Percentiles rank a stretch among this genome's conserved stretches.
Conservation (phyloP, 208 protist genomes). For the Vickermania ingenoplastis region DNA sequence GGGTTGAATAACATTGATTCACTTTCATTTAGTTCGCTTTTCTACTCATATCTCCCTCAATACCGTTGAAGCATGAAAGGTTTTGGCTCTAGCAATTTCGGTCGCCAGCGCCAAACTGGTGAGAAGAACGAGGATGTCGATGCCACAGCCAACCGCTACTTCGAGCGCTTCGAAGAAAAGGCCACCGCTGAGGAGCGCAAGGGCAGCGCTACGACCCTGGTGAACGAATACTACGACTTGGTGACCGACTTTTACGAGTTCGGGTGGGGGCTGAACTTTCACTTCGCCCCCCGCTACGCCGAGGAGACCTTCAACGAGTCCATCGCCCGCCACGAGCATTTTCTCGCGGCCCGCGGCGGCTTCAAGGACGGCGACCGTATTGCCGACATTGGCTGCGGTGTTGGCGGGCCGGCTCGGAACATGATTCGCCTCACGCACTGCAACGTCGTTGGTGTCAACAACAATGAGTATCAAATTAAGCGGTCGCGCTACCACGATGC, state of each 20-base stretch:
- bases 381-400: conserved; percentile 93
- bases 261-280: conserved; percentile 95
- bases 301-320: conserved; percentile 89
- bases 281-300: conserved; percentile 83
- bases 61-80: conserved; percentile 7
- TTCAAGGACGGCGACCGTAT: conserved; percentile 80
- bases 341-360: conserved; percentile 76
- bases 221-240: conserved; percentile 96
- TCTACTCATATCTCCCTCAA: no score
- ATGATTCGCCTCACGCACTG: conserved; percentile 93
- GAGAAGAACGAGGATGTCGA: conserved; percentile 47
- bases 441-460: conserved; percentile 94
- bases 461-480: conserved; percentile 95
- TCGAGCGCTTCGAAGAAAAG: conserved; percentile 64
- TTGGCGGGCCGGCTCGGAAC: conserved; percentile 92
- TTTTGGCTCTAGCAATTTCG: conserved; percentile 28
- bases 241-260: conserved; percentile 97
- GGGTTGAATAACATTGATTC: no score
- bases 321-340: conserved; percentile 94
- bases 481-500: conserved; percentile 74
- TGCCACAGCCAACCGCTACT: conserved; percentile 66
- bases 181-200: conserved; percentile 53
- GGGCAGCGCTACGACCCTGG: conserved; percentile 64
- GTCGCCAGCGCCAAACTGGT: conserved; percentile 37
- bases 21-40: no score